Evolutionary conservation across 2,329 filamentous ascomycete genomes (phyloP), one percentile per base, ranked within the genome.

Genomic region (Bisporella sp.): DNA sequence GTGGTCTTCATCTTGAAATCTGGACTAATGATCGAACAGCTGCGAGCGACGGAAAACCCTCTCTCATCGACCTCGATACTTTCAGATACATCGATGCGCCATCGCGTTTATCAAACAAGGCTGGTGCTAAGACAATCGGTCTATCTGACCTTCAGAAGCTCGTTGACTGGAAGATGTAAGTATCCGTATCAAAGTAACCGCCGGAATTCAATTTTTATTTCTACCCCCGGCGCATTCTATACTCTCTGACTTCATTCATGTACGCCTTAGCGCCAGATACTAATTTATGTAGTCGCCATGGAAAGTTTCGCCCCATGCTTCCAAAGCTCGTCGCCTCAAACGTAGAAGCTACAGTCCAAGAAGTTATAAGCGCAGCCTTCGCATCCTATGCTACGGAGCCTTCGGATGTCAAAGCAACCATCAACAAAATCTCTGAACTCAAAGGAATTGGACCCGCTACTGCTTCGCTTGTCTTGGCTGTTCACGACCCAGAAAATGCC

Each of bases 371-470:
- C 6, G 63, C 73, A 31, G 84, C 80, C 0, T 73, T 84, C 51
- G 60, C 64, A 4, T 49, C 62, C 31, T 79, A 81, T 58, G 65
- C 66, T 49, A 54, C 62, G 7, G 62, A 69, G 32, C 55, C 65
- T 5, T 64, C 70, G 5, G 59, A 64, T 32, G 58, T 62, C 46
- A 49, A 68, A 2, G 64, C 69, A 6, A 74, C 80, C 4, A 62
- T 88, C 5, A 72, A 73, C 3, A 67, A 69, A 1, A 71, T 91
- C 8, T 74, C 73, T 1, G 73, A 73, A 49, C 71, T 93, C n/a
- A 83, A 75, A 55, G 88, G 88, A 33, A 80, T 95, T 54, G 88
- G 88, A 0, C 87, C 88, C 1, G 88, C 88, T 6, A 92, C 87
- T 1, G 87, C 86, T 0, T 88, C 85, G 1, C 76, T 93, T 32